A percentile compares a stretch with the other conserved stretches of the same genome.
phyloP scores from a whole-genome alignment of 495 filamentous ascomycete genomes.

The Cryomyces antarcticus region DNA sequence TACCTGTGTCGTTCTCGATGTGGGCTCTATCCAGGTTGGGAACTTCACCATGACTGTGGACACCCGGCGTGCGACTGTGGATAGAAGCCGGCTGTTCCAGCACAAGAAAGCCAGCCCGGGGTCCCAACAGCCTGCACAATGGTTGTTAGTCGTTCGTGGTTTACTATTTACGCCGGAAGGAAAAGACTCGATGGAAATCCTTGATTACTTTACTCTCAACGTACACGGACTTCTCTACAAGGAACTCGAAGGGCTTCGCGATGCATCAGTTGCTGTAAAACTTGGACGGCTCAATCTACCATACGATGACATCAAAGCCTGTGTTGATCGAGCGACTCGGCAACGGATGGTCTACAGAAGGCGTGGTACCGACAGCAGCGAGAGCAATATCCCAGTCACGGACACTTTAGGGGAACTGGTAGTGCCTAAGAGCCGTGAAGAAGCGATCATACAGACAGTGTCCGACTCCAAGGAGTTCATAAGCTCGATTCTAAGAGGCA shows the following conservation, averaged over 20 bases:
- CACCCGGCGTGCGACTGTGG: conserved; percentile 75
- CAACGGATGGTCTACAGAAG: conserved; percentile 15
- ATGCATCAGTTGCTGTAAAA: conserved; percentile 78
- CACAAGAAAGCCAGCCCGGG: conserved; percentile 50
- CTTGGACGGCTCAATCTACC: conserved; percentile 77
- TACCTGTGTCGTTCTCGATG: conserved; percentile 48
- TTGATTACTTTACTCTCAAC: conserved; percentile 76
- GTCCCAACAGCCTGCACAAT: conserved; percentile 72
- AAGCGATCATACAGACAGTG: conserved; percentile 62
- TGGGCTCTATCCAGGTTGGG: conserved; percentile 69
- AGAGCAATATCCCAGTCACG: conserved; percentile 37
- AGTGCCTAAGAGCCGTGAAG: conserved; percentile 48
- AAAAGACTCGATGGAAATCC: conserved; percentile 62
- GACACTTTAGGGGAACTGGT: conserved; percentile 51
- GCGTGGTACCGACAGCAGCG: conserved; percentile 5
- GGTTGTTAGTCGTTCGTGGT: conserved; percentile 72
- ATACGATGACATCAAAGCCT: conserved; percentile 61
- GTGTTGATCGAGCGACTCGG: conserved; percentile 30
- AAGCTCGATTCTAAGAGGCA: conserved; percentile 71
- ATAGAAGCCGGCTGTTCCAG: conserved; percentile 75
- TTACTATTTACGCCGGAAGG: conserved; percentile 75
- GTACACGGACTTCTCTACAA: conserved; percentile 86
- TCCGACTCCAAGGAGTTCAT: conserved; percentile 87
- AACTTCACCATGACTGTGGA: conserved; percentile 73
- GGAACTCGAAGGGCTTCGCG: conserved; percentile 66